Base-by-base conservation (phyloP, 2,329 filamentous ascomycete genomes). In the Aspergillus viridinutans region DNA sequence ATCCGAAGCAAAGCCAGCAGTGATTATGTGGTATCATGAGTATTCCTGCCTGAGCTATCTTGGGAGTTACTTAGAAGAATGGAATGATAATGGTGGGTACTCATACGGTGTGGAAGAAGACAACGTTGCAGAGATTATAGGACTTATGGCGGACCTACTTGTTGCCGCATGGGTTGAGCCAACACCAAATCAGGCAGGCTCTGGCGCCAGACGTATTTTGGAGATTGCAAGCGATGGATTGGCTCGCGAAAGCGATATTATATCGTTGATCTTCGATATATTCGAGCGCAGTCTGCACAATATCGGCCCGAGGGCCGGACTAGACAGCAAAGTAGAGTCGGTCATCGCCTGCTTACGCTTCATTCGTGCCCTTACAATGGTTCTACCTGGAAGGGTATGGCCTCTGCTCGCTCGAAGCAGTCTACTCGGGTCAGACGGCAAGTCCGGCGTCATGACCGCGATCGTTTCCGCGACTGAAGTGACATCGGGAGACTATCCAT, bases 311-410 rank as follows among this genome's bases (percentile, higher is more conserved):
- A 80, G 85, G 61, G 84, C 88, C 45, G 83, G 84, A 14, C 78
- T 82, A 40, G 81, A 83, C n/a, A 85, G 86, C 43, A 83, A 85
- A 10, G 75, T 87, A 45, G 83, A 86, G 38, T 80, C 95, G 28
- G 80, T 87, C 1, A 82, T 92, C 50, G 85, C 89, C 25, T 96
- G 91, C 69, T 76, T 92, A 23, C 87, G 91, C 53, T 97, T 97
- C 67, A 78, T 96, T 40, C 83, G 89, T 63, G 85, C 88, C 2
- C 77, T 95, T 20, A 74, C 94, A 26, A 80, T 82, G 9, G 65
- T 89, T n/a, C 85, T 88, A 52, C 93, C 94, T 0, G 89, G 89
- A 56, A 83, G 92, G 58, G 86, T 96, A 5, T 97, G 94, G 92
- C 92, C 93, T 3, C 90, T 93, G 70, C 82, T 99, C 66, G 85